phyloP scores from a whole-genome alignment of 2,329 filamentous ascomycete genomes.

The Ophiosphaerella korrae region DNA sequence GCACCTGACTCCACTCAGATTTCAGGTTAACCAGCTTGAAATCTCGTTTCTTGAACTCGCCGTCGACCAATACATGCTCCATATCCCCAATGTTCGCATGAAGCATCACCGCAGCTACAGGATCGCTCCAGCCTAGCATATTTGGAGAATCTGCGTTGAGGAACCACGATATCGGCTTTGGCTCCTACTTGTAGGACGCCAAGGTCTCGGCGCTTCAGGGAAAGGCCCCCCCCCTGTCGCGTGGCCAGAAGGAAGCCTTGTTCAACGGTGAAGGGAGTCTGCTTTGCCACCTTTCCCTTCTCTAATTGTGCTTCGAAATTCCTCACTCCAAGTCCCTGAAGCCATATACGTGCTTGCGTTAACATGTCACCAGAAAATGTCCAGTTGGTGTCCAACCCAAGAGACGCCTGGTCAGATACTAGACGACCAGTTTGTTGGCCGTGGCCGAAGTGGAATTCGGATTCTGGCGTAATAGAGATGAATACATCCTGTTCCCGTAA shows the following conservation, averaged over 20 bases:
- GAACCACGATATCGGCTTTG: conserved; percentile 61
- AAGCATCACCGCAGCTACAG: conserved; percentile 61
- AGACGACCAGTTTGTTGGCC: conserved; percentile 52
- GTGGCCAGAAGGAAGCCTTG: conserved; percentile 64
- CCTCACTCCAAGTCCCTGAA: conserved; percentile 53
- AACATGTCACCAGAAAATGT: conserved; percentile 56
- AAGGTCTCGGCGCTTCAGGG: conserved; percentile 58
- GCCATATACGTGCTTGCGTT: conserved; percentile 60
- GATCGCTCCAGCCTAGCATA: conserved; percentile 61
- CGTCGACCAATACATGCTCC: conserved; percentile 57
- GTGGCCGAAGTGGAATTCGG: conserved; percentile 64
- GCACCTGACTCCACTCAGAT: conserved; percentile 19
- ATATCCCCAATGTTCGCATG: conserved; percentile 61
- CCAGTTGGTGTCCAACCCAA: conserved; percentile 62
- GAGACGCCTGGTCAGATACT: conserved; percentile 57
- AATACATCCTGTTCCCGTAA: conserved; percentile 60
- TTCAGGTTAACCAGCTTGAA: conserved; percentile 46
- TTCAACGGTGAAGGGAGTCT: no score
- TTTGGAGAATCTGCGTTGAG: conserved; percentile 57
- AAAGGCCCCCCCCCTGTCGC: conserved; percentile 57
- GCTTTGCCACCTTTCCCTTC: no score
- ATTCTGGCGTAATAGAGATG: conserved; percentile 64
- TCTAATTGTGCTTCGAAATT: conserved; percentile 56
- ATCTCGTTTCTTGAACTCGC: conserved; percentile 55
- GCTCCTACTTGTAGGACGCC: conserved; percentile 57